These are phyloP conservation scores for Xylaria sp. DNA, from an alignment of 2,329 filamentous ascomycete genomes.

Conservation along the genomic window DNA sequence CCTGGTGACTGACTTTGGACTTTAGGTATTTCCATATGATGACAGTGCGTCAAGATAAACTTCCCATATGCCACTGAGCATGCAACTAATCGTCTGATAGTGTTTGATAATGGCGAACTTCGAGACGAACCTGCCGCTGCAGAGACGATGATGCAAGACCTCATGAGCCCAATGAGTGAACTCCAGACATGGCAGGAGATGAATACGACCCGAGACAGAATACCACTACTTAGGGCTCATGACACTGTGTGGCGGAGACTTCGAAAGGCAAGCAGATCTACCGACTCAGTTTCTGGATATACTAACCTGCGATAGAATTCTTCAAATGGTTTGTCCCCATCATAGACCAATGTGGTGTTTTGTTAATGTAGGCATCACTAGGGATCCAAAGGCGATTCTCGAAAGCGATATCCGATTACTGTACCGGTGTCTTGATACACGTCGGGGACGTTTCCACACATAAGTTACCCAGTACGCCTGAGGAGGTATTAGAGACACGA, in stretches of 20 bases:
- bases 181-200: background rate
- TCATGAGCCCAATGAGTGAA: constrained; percentile 27
- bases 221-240: constrained; percentile 23
- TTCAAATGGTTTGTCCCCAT: constrained; percentile 8
- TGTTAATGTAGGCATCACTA: background rate
- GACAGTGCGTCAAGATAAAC: constrained; percentile 16
- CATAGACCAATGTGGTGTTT: background rate
- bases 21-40: constrained; percentile 30
- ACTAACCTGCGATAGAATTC: constrained; percentile 18
- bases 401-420: constrained; percentile 29
- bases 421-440: constrained; percentile 24
- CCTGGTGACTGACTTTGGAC: too few species aligned
- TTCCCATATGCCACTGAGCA: background rate
- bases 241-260: constrained; percentile 33
- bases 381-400: constrained; percentile 25
- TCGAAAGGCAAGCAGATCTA: background rate
- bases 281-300: too few species aligned
- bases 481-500: constrained; percentile 32
- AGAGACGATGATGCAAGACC: constrained; percentile 10
- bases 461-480: constrained; percentile 5
- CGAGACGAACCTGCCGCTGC: constrained; percentile 26
- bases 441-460: constrained; percentile 26
- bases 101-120: constrained; percentile 33
- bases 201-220: background rate
- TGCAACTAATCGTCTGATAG: constrained; percentile 17